Conservation (phyloP, 176 grass and related monocot species). For the Carex littledalei region DNA sequence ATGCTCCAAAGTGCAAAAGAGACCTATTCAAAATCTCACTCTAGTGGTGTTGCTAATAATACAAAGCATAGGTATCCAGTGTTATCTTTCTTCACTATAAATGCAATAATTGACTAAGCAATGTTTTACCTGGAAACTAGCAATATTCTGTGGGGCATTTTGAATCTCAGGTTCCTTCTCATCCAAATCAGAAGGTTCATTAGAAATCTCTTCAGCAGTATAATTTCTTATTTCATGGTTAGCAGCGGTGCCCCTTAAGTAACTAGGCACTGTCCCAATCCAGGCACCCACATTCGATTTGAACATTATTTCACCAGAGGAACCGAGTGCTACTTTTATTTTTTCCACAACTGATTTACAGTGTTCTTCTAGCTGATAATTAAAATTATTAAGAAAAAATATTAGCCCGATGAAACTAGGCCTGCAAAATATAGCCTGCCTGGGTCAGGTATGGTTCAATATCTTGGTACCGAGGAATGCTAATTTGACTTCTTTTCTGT, state of each 20-base stretch:
- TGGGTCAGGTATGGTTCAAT: not conserved
- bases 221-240: conserved; percentile 2
- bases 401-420: not conserved
- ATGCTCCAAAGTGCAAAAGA: not conserved
- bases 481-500: not conserved
- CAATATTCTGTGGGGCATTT: conserved; percentile 45
- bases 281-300: conserved; percentile 60
- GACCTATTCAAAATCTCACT: not conserved
- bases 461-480: not conserved
- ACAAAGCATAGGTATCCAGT: not conserved
- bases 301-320: conserved; percentile 48
- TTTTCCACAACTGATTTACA: conserved; percentile 60
- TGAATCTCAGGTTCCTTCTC: conserved; percentile 15
- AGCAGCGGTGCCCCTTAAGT: conserved; percentile 31
- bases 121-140: conserved; percentile 71
- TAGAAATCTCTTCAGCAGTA: conserved; percentile 11
- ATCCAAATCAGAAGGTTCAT: conserved; percentile 28
- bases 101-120: not conserved
- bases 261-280: conserved; percentile 59
- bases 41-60: not conserved
- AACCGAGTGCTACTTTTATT: conserved; percentile 63
- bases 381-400: conserved; percentile 10
- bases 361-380: conserved; percentile 43
- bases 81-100: not conserved
- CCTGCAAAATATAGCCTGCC: not conserved